Evolutionary conservation across 257 asterid species (phyloP).

Genomic region (Apocynum venetum): DNA sequence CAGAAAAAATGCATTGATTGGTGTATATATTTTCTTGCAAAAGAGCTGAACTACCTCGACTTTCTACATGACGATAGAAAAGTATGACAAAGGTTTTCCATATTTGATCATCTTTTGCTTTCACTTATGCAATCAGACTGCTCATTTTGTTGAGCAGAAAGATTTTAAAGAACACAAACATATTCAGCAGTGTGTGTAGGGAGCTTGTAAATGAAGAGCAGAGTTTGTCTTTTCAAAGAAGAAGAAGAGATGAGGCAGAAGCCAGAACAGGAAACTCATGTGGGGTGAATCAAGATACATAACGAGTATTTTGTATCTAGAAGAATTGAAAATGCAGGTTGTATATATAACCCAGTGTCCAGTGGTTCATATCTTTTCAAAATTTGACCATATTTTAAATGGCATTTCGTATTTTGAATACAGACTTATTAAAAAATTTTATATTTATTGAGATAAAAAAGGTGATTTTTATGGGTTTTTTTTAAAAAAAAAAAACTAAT

Average conservation of each 20-base stretch:
- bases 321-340: no score
- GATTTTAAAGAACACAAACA: neutral
- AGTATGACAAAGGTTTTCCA: neutral
- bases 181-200: neutral
- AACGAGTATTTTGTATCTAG: neutral
- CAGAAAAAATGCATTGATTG: neutral
- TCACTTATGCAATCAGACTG: neutral
- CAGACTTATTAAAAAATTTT: no score
- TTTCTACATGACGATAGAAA: neutral
- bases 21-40: neutral
- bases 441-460: no score
- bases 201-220: neutral
- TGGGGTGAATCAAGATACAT: neutral
- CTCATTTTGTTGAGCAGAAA: conserved; percentile 1
- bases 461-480: no score
- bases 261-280: neutral
- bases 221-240: neutral
- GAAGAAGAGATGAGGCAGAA: neutral
- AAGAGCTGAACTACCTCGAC: neutral
- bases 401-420: no score
- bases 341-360: no score
- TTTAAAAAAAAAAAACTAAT: no score
- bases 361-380: no score
- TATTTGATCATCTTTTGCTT: conserved; percentile 1
- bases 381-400: no score